Conservation (phyloP, 768 basidiomycete species). For the Fomitopsis serialis region DNA sequence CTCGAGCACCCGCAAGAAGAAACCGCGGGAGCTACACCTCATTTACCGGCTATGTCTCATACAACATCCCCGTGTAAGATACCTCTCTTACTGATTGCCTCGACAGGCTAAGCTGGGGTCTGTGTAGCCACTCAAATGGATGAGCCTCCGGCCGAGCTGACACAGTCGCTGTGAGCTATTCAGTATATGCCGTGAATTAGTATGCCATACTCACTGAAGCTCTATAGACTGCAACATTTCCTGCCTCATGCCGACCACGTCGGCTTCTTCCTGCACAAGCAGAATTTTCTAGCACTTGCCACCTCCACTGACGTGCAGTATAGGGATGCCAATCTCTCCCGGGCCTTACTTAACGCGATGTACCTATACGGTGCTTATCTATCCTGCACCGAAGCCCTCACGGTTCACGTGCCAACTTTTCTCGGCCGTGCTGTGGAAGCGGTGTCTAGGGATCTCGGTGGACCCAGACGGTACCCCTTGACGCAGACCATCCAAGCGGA, state of each 20-base stretch:
- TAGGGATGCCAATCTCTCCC: constrained; percentile 20
- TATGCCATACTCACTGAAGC: neutral
- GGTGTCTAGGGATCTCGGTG: constrained; percentile 21
- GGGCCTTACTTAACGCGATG: constrained; percentile 39
- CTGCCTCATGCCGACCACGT: constrained; percentile 49
- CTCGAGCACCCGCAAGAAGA: constrained; percentile 18
- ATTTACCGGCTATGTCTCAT: neutral
- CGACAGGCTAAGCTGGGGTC: neutral
- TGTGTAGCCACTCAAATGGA: neutral
- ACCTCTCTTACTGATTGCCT: neutral
- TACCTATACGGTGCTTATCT: constrained; percentile 26
- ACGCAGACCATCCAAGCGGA: constrained; percentile 28
- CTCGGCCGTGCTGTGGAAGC: constrained; percentile 43
- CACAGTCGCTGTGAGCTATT: constrained; percentile 8
- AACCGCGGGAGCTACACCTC: constrained; percentile 1
- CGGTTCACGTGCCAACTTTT: constrained; percentile 30
- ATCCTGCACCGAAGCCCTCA: constrained; percentile 12
- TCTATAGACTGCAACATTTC: constrained; percentile 29
- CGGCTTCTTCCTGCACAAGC: constrained; percentile 56
- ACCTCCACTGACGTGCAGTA: constrained; percentile 6
- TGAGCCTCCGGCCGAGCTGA: neutral
- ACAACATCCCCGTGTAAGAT: neutral
- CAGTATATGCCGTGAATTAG: neutral
- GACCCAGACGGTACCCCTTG: constrained; percentile 26
- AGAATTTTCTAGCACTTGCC: constrained; percentile 34